These are phyloP conservation scores for Tetradesmus lagerheimii DNA, from an alignment of 139 green algal genomes.

Conservation along the genomic window DNA sequence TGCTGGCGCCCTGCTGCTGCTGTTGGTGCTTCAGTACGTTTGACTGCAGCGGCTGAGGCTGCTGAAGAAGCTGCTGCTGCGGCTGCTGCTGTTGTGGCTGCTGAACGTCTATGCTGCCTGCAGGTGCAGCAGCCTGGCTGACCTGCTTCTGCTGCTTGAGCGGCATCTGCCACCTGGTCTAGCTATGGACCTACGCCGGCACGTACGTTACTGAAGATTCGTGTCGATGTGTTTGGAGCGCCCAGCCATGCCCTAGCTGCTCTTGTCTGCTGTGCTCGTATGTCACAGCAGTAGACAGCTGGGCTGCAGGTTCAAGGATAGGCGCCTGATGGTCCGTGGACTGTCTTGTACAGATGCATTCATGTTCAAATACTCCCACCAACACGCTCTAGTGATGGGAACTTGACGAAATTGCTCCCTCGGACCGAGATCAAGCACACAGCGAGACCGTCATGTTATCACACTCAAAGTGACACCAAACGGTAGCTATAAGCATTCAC, in stretches of 20 bases:
- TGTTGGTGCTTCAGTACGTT: not conserved
- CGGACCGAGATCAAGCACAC: not conserved
- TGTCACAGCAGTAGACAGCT: not conserved
- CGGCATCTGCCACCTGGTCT: not conserved
- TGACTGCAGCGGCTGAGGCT: not conserved
- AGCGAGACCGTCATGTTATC: not conserved
- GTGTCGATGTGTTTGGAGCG: not conserved
- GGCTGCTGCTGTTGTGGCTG: not conserved
- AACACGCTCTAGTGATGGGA: not conserved
- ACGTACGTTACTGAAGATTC: not conserved
- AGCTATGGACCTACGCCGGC: not conserved
- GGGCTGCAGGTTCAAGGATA: not conserved
- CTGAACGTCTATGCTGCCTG: not conserved
- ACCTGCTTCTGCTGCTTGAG: not conserved
- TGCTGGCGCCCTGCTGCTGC: slow-evolving; percentile 16
- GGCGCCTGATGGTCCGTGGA: not conserved
- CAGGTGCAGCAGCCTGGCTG: not conserved
- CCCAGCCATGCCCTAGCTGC: not conserved
- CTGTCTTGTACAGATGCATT: not conserved
- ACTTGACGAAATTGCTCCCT: not conserved
- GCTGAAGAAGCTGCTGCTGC: not conserved
- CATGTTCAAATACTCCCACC: no score
- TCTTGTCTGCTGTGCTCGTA: not conserved
- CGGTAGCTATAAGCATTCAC: no score
- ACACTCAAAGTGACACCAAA: not conserved